Conservation (phyloP, 768 basidiomycete species). For the Pisolithus albus region DNA sequence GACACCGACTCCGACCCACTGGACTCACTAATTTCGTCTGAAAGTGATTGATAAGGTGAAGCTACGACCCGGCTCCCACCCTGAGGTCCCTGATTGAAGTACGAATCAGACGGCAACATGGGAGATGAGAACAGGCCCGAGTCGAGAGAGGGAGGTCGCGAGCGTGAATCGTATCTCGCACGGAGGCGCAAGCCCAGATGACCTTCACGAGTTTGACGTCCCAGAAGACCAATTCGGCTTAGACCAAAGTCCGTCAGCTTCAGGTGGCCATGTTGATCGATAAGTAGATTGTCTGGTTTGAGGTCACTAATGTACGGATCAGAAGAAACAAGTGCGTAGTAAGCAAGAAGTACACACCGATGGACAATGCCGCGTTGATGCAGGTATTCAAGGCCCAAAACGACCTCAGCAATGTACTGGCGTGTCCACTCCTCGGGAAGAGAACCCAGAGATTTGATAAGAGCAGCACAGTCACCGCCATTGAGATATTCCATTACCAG, state of each 20-base stretch:
- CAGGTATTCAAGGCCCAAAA: slow-evolving; percentile 93
- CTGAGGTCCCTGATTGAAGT: slow-evolving; percentile 66
- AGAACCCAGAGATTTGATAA: slow-evolving; percentile 92
- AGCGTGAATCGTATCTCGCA: slow-evolving; percentile 58
- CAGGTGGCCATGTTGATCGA: slow-evolving; percentile 93
- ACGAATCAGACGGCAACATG: slow-evolving; percentile 66
- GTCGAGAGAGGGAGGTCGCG: slow-evolving; percentile 77
- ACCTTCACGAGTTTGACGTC: slow-evolving; percentile 83
- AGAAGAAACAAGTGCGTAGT: not conserved
- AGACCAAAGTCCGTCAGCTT: slow-evolving; percentile 98
- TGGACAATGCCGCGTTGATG: slow-evolving; percentile 94
- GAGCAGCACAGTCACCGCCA: slow-evolving; percentile 94
- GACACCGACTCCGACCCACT: slow-evolving; percentile 69
- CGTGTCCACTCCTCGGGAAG: slow-evolving; percentile 96
- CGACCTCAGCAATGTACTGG: slow-evolving; percentile 94
- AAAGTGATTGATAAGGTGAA: slow-evolving; percentile 59
- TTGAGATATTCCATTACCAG: slow-evolving; percentile 99
- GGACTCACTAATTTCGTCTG: slow-evolving; percentile 84
- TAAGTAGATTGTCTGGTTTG: slow-evolving; percentile 96
- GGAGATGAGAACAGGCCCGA: slow-evolving; percentile 76
- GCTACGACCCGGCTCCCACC: slow-evolving; percentile 52
- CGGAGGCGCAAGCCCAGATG: slow-evolving; percentile 39
- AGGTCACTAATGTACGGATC: slow-evolving; percentile 57
- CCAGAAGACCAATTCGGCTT: slow-evolving; percentile 94
- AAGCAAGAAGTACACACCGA: slow-evolving; percentile 53